Evolutionary conservation across 148 eudicot genomes (phyloP).

Genomic region (Drosera capensis): DNA sequence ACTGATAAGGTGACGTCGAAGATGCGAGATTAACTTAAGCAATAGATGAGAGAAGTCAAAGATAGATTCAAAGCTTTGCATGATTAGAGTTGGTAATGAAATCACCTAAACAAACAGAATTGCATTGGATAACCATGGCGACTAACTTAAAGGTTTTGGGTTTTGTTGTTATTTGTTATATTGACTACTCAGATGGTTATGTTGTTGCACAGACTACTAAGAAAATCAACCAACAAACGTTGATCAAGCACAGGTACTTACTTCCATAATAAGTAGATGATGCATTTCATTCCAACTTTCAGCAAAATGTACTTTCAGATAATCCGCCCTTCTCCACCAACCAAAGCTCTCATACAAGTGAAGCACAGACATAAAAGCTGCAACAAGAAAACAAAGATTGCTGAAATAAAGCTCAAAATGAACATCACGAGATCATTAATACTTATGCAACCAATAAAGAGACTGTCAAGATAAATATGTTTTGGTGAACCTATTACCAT

Average conservation of each 20-base stretch:
- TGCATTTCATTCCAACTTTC: conserved; percentile 99
- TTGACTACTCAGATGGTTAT: no score
- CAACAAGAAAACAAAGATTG: conserved; percentile 4
- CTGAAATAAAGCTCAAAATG: not conserved
- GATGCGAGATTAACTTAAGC: no score
- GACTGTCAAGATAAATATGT: not conserved
- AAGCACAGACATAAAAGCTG: conserved; percentile 93
- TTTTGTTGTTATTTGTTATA: no score
- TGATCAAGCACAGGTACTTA: conserved; percentile 13
- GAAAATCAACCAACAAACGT: not conserved
- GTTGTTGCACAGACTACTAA: not conserved
- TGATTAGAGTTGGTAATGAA: no score
- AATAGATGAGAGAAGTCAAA: no score
- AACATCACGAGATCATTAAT: not conserved
- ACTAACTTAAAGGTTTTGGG: no score
- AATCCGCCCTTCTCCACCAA: conserved; percentile 99
- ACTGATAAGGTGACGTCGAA: no score
- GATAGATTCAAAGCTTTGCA: no score
- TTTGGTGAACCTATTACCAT: not conserved
- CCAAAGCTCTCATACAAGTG: conserved; percentile 96
- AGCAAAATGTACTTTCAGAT: conserved; percentile 95
- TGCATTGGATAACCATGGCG: no score
- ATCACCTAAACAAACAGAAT: no score
- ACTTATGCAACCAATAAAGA: not conserved
- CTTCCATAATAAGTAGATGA: conserved; percentile 98